Percentiles rank a stretch among this genome's conserved stretches.
These are phyloP conservation scores for Chloranthus sessilifolius DNA, from an alignment of 164 flowering plant genomes.

Conservation along the genomic window DNA sequence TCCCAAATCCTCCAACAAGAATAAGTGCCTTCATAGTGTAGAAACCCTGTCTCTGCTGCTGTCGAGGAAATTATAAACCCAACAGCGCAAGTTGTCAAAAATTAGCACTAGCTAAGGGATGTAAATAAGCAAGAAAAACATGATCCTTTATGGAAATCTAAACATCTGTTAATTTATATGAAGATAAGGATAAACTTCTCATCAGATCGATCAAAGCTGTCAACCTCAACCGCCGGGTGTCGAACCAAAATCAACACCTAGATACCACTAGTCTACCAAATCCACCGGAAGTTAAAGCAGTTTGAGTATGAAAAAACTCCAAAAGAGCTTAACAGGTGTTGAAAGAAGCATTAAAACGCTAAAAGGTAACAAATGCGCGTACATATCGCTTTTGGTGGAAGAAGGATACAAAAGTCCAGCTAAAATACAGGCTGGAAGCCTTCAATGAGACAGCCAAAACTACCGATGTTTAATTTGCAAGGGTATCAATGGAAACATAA, in stretches of 20 bases:
- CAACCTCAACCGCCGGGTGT: no score
- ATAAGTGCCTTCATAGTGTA: constrained; percentile 93
- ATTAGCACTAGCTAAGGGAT: not conserved
- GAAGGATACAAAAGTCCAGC: constrained; percentile 16
- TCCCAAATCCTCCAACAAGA: constrained; percentile 98
- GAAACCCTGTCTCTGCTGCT: constrained; percentile 24
- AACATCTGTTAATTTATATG: not conserved
- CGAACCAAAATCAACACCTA: not conserved
- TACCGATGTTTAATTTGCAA: no score
- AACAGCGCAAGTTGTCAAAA: constrained; percentile 5
- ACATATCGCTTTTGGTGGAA: constrained; percentile 8
- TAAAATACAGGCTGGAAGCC: no score
- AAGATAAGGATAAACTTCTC: no score
- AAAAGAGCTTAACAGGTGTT: constrained; percentile 15
- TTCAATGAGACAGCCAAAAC: no score
- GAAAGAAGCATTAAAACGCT: constrained; percentile 5
- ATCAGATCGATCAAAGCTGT: no score
- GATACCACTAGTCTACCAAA: constrained; percentile 7
- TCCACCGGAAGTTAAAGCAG: not conserved
- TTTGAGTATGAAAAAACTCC: not conserved
- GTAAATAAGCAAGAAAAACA: not conserved
- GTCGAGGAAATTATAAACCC: constrained; percentile 12
- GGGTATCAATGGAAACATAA: no score
- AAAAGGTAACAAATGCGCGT: not conserved
- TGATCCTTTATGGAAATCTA: constrained; percentile 2